Percentiles rank a stretch among this genome's conserved stretches.
Evolutionary conservation across 192 early-diverging fungal genomes (phyloP).

Genomic region (Anaeromyces robustus): DNA sequence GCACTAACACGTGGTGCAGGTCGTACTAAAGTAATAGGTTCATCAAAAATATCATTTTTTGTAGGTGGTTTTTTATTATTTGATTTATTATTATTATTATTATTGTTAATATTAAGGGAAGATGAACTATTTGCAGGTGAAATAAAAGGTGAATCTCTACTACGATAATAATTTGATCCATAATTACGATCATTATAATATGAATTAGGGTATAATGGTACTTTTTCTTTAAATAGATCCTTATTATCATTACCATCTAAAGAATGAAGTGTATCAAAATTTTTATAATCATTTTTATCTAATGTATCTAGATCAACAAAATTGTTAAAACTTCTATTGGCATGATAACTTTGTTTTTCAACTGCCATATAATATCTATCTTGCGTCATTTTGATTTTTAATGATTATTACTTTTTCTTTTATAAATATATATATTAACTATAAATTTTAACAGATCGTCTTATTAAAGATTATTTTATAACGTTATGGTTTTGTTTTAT

Average conservation of each 20-base stretch:
- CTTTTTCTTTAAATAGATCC: not conserved
- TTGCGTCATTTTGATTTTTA: not conserved
- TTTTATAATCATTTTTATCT: not conserved
- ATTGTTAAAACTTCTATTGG: not conserved
- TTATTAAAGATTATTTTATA: no score
- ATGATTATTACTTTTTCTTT: not conserved
- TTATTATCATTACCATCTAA: no score
- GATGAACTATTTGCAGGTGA: no score
- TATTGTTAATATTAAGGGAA: not conserved
- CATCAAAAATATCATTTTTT: not conserved
- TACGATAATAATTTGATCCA: no score
- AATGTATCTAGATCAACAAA: not conserved
- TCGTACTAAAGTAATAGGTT: not conserved
- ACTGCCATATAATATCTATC: not conserved
- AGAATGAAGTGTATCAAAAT: not conserved
- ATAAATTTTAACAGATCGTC: no score
- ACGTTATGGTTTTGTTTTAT: no score
- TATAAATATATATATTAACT: no score
- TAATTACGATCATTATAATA: no score
- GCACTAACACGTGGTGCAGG: not conserved
- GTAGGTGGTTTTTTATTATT: not conserved
- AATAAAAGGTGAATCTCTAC: no score
- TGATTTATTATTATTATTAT: no score
- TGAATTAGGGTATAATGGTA: not conserved
- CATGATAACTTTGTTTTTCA: not conserved